Base-by-base conservation (phyloP, 495 filamentous ascomycete genomes). In the Penicillium goetzii region DNA sequence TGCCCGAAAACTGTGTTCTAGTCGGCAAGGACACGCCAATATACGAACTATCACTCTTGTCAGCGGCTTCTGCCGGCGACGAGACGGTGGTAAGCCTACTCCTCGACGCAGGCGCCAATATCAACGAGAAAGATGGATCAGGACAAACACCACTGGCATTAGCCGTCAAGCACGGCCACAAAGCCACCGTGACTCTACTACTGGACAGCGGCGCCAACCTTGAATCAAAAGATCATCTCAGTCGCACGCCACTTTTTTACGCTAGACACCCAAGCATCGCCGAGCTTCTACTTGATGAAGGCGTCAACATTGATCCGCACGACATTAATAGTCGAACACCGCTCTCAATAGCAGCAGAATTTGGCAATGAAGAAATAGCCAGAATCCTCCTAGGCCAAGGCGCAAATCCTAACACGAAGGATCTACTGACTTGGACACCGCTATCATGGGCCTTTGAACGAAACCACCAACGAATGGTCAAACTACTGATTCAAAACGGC, bases 81-180 rank as follows among this genome's bases (percentile, higher is more conserved):
- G 47, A 51, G 4, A 51, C 12, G n/a, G 4, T n/a, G 25, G 25
- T 51, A 28, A 51, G 25, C 15, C 10, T 28, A 12, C 15, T 51
- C 10, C 47, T 51, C 25, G 47, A 51, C 47, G 26, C 23, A 28
- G 47, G 47, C 7, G 47, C 47, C 47, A 5, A 51, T 51, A 51
- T 51, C 47, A 51, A 30, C 14, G 6, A 17, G 9, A 51, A 5
- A 17, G 47, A 51, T 51, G 25, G 4, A 28, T 30, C 23, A 7
- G 47, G 47, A 2, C n/a, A 30, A 28, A 51, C 47, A 51, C 47
- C 47, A n/a, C 47, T 51, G n/a, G 47, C 25, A 51, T 2, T 51
- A 30, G 47, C 47, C 7, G 47, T 51, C 47, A 2, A 51, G 4
- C 5, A 2, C 9, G 47, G 25, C 23, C 25, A 51, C 15, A 8